These are phyloP conservation scores for Petunia hybrid DNA, from an alignment of 305 asterid species.

Conservation along the genomic window DNA sequence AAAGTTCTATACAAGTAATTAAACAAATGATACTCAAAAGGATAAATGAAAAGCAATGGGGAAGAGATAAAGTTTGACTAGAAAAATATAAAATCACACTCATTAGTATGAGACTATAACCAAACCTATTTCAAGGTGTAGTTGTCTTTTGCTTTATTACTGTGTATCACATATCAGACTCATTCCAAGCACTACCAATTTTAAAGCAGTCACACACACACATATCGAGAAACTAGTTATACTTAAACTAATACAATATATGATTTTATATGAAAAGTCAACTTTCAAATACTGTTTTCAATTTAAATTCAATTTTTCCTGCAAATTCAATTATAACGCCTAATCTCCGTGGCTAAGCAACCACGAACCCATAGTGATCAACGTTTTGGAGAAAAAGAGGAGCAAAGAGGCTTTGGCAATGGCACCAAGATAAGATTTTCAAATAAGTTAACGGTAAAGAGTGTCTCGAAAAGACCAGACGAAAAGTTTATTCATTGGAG, in stretches of 20 bases:
- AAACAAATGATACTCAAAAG: background rate
- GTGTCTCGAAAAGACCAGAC: conserved; percentile 17
- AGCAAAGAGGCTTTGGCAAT: background rate
- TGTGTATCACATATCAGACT: background rate
- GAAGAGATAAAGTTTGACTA: background rate
- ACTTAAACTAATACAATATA: too few species aligned
- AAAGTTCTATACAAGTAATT: background rate
- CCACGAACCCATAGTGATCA: background rate
- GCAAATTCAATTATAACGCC: too few species aligned
- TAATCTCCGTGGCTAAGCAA: too few species aligned
- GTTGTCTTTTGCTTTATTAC: background rate
- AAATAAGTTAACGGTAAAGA: conserved; percentile 26
- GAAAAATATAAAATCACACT: too few species aligned
- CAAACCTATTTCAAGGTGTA: background rate
- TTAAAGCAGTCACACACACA: background rate
- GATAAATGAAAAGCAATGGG: background rate
- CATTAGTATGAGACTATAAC: background rate
- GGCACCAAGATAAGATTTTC: background rate
- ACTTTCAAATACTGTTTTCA: too few species aligned
- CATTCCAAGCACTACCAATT: background rate
- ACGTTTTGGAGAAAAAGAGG: background rate
- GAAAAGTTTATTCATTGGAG: background rate
- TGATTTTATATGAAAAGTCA: too few species aligned
- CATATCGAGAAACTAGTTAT: too few species aligned
- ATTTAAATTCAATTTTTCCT: too few species aligned